Conservation (phyloP, 768 basidiomycete genomes). For the Amanita fuliginea region DNA sequence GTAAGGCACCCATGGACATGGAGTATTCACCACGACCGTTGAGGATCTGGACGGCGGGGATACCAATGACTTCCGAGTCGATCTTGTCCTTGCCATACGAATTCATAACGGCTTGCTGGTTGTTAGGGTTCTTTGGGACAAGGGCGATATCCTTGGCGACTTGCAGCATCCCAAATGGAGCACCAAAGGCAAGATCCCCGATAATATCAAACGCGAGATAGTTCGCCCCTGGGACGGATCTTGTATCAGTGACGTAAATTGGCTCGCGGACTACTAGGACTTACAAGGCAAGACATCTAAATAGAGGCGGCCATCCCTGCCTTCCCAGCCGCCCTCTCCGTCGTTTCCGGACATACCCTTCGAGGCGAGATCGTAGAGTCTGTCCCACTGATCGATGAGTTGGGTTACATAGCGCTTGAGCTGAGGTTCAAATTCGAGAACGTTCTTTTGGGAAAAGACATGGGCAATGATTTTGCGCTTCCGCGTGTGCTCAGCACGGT, state of each 20-base stretch:
- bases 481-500: constrained; percentile 68
- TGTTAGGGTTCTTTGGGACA: constrained; percentile 46
- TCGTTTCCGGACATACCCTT: constrained; percentile 49
- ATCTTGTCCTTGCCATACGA: constrained; percentile 36
- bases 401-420: constrained; percentile 47
- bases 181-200: constrained; percentile 80
- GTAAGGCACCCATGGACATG: constrained; percentile 73
- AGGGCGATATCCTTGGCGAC: constrained; percentile 63
- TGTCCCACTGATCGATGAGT: constrained; percentile 68
- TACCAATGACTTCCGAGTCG: constrained; percentile 37
- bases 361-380: constrained; percentile 41
- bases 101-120: constrained; percentile 42
- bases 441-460: constrained; percentile 77
- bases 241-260: neutral
- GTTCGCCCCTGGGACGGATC: constrained; percentile 29
- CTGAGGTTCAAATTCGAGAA: constrained; percentile 79
- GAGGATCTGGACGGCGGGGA: constrained; percentile 78
- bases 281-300: constrained; percentile 64
- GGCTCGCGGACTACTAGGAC: constrained; percentile 14
- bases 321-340: constrained; percentile 58
- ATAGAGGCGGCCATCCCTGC: constrained; percentile 55
- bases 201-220: constrained; percentile 63
- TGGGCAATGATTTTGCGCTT: constrained; percentile 89
- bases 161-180: constrained; percentile 81
- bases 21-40: constrained; percentile 85